A percentile compares a stretch with the other conserved stretches of the same genome.
These are phyloP conservation scores for Microbotryum silenes-acaulis DNA, from an alignment of 1,284 basidiomycete genomes.

Conservation along the genomic window DNA sequence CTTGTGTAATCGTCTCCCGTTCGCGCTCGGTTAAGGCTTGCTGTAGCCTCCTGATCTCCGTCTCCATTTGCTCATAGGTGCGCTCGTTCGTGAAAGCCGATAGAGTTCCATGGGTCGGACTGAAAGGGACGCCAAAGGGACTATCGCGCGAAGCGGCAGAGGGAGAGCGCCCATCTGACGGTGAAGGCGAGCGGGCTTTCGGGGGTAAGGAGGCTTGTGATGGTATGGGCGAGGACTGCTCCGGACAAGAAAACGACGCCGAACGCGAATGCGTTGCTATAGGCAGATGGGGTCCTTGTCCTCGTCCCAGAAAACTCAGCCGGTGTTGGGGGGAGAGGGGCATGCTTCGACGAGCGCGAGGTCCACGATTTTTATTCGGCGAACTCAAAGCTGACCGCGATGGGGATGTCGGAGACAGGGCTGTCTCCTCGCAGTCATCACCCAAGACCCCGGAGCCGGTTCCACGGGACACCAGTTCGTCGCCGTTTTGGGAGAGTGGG, in stretches of 20 bases:
- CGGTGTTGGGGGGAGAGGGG: conserved; percentile 42
- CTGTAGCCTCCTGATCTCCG: conserved; percentile 83
- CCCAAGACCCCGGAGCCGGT: too few relatives aligned
- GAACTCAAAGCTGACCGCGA: too few relatives aligned
- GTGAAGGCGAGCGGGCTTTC: conserved; percentile 21
- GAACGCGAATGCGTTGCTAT: conserved; percentile 69
- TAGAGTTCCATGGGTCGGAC: too few relatives aligned
- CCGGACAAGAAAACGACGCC: conserved; percentile 80
- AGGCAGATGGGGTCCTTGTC: conserved; percentile 42
- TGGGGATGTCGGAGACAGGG: too few relatives aligned
- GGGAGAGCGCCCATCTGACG: conserved; percentile 31
- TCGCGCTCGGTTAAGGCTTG: conserved; percentile 78
- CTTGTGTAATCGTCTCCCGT: conserved; percentile 69
- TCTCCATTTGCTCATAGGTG: conserved; percentile 61
- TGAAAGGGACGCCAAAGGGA: conserved; percentile 1
- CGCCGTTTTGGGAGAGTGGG: too few relatives aligned
- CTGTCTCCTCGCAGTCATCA: too few relatives aligned
- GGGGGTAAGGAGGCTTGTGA: conserved; percentile 38
- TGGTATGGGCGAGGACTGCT: conserved; percentile 79
- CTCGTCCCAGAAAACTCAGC: conserved; percentile 72
- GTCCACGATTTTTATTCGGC: conserved; percentile 3
- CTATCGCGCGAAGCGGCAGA: conserved; percentile 35
- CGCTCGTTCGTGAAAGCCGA: conserved; percentile 19
- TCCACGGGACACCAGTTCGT: too few relatives aligned
- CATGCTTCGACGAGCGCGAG: conserved; percentile 16